Percentiles rank a stretch among this genome's conserved stretches.
Conservation (phyloP, 768 basidiomycete genomes). For the Coprinellus aureogranulatus region DNA sequence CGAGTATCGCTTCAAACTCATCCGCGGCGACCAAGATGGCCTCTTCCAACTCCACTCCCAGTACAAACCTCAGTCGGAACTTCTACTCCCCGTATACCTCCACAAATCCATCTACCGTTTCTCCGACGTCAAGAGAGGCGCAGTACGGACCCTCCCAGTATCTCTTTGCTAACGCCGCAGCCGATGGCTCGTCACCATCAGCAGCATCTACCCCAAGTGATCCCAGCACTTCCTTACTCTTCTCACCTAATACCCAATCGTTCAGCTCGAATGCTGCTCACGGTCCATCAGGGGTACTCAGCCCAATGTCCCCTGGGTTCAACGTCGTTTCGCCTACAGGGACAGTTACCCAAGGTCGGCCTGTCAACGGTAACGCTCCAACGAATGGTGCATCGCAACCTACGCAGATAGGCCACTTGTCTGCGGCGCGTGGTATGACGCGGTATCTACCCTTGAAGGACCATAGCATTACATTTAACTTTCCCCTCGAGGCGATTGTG, state of each 20-base stretch:
- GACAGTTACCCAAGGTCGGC: neutral
- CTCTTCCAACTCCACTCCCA: neutral
- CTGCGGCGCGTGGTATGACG: slow-evolving; percentile 55
- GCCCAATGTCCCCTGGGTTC: neutral
- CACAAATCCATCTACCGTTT: neutral
- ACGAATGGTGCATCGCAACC: neutral
- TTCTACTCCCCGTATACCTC: slow-evolving; percentile 7
- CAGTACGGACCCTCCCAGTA: slow-evolving; percentile 1
- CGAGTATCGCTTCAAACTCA: neutral
- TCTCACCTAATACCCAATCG: slow-evolving; percentile 8
- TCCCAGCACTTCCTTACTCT: neutral
- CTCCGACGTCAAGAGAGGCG: neutral
- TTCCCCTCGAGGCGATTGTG: slow-evolving; percentile 47
- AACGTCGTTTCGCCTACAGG: slow-evolving; percentile 7
- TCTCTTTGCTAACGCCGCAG: neutral
- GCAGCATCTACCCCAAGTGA: neutral
- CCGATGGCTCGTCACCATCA: neutral
- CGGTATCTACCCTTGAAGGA: slow-evolving; percentile 57
- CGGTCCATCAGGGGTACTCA: neutral
- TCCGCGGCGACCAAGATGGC: neutral
- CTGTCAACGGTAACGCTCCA: neutral
- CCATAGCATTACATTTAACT: slow-evolving; percentile 64
- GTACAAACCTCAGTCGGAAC: slow-evolving; percentile 8
- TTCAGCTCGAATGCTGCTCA: slow-evolving; percentile 8
- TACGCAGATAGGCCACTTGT: neutral